Evolutionary conservation across 306 rosid genomes (phyloP).

Genomic region (Inga leiocalycina): DNA sequence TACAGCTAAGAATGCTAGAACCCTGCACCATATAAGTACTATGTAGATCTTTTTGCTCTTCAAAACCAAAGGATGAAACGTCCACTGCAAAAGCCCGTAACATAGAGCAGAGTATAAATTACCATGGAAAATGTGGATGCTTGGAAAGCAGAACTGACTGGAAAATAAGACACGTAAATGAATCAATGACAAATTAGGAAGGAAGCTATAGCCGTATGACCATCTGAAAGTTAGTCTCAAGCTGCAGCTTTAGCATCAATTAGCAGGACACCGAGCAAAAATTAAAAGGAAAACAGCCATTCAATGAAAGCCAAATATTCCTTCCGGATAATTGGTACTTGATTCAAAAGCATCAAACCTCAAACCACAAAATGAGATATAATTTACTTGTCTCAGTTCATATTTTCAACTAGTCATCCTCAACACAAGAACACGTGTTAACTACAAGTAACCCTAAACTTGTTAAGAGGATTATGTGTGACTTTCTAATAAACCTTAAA

Average conservation of each 20-base stretch:
- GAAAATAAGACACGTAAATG: slow-evolving; percentile 10
- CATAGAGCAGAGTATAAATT: slow-evolving; percentile 33
- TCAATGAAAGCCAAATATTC: slow-evolving; percentile 19
- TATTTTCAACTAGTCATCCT: not conserved
- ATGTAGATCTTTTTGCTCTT: slow-evolving; percentile 92
- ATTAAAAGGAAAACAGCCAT: slow-evolving; percentile 21
- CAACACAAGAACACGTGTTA: not conserved
- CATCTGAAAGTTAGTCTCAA: slow-evolving; percentile 5
- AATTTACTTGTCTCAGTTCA: slow-evolving; percentile 13
- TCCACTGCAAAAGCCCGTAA: slow-evolving; percentile 81
- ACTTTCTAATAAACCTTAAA: slow-evolving; percentile 24
- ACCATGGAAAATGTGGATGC: not conserved
- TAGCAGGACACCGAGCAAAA: slow-evolving; percentile 24
- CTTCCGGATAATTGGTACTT: not conserved
- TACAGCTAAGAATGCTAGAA: slow-evolving; percentile 91
- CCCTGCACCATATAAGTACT: slow-evolving; percentile 97
- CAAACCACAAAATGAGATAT: slow-evolving; percentile 23
- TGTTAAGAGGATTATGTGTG: not conserved
- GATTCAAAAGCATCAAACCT: not conserved
- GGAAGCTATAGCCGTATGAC: not conserved
- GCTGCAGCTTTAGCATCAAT: slow-evolving; percentile 3
- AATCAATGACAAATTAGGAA: not conserved
- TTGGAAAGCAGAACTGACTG: not conserved
- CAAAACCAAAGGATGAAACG: slow-evolving; percentile 88
- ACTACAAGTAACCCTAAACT: not conserved